Evolutionary conservation across 1,284 basidiomycete species (phyloP), one percentile per base, ranked within the genome.

Genomic region (Boletus mariae): DNA sequence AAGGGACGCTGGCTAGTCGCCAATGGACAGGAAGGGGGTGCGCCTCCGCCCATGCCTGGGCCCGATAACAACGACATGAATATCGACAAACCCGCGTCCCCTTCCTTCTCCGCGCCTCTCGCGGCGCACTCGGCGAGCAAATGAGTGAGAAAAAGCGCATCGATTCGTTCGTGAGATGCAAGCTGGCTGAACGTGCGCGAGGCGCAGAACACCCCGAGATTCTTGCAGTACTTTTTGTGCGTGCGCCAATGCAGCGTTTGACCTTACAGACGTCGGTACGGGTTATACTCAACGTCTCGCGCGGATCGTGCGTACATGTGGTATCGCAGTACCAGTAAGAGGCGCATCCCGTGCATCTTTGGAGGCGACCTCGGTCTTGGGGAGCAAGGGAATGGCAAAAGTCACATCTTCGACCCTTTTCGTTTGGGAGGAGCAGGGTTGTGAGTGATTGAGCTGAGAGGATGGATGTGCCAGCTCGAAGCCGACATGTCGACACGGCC

Each of bases 241-340:
- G 70, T 60, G 44, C 75, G 76, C 87, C 87, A 90, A 49, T 88
- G 81, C 28, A 63, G 48, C n/a, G 53, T 71, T 62, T 91, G 87
- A 69, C 87, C 87, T 90, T 63, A 54, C 35, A 54, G 32, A 59
- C 45, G 46, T 55, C 10, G 55, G 45, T 17, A 40, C 17, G 15
- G 41, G 23, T 2, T 28, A 32, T 17, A 31, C 45, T 44, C 54
- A 37, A 54, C 26, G 34, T 52, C 28, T 48, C 49, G 53, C 47
- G 28, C 46, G 29, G 49, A 54, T 57, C 47, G 46, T 55, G 59
- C 79, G 69, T 70, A 88, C 86, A 90, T 66, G 73, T 62, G 28
- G 69, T 59, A 57, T 78, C 76, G 61, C 87, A 90, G 61, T 90
- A 90, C 78, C 80, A 89, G 64, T 85, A 88, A 0, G 78, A 76